Conservation (phyloP, 306 rosid species). For the Sphenostylis stenocarpa region DNA sequence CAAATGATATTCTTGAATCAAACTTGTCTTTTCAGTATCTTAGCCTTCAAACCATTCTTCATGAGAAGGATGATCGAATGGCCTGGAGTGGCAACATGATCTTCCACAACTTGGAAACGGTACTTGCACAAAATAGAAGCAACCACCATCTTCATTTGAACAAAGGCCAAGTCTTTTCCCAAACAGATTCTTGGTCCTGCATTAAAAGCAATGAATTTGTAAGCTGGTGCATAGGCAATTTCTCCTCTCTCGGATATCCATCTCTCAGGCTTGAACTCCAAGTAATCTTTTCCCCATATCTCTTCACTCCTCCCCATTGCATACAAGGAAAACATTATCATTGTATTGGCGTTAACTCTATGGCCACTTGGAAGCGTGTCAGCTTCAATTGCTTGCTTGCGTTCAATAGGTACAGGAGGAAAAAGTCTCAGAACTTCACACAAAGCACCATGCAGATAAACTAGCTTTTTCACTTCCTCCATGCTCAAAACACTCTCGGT, state of each 20-base stretch:
- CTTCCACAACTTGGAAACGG: conserved; percentile 33
- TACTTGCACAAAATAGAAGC: conserved; percentile 32
- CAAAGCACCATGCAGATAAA: conserved; percentile 53
- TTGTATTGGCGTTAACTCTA: not conserved
- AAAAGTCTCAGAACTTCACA: conserved; percentile 52
- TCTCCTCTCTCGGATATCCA: conserved; percentile 51
- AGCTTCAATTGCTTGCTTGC: conserved; percentile 15
- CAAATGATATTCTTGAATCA: not conserved
- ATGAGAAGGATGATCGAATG: conserved; percentile 45
- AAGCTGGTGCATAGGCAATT: conserved; percentile 42
- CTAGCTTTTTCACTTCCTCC: conserved; percentile 36
- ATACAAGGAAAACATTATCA: conserved; percentile 38
- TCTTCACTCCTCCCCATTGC: conserved; percentile 55
- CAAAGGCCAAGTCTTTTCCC: conserved; percentile 49
- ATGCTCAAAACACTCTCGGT: not conserved
- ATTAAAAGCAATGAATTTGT: conserved; percentile 51
- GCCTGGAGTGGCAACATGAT: conserved; percentile 12
- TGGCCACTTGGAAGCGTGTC: conserved; percentile 67
- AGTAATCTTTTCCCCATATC: conserved; percentile 57
- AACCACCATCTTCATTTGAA: conserved; percentile 46
- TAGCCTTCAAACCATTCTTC: conserved; percentile 54
- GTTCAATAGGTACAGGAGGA: conserved; percentile 49
- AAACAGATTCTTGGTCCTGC: conserved; percentile 57
- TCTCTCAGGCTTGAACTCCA: conserved; percentile 65
- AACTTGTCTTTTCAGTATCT: conserved; percentile 7